These are phyloP conservation scores for Cercis canadensis DNA, from an alignment of 306 rosid genomes.

Conservation along the genomic window DNA sequence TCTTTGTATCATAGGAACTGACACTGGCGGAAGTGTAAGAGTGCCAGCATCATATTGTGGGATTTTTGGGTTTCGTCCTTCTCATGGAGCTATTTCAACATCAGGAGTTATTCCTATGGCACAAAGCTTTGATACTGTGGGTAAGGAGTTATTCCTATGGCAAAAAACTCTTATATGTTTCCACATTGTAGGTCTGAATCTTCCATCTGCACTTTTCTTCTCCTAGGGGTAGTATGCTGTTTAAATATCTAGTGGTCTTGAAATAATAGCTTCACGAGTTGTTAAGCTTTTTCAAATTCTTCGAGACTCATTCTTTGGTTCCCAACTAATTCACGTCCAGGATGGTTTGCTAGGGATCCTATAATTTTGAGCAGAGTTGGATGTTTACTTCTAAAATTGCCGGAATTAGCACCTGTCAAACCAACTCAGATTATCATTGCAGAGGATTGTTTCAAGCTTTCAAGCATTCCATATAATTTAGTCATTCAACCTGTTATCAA, in stretches of 20 bases:
- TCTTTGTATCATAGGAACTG: constrained; percentile 66
- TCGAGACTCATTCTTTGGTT: constrained; percentile 1
- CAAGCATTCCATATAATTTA: constrained; percentile 46
- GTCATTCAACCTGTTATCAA: constrained; percentile 34
- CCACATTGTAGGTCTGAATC: not conserved
- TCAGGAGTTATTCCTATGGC: constrained; percentile 85
- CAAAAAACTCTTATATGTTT: too few species aligned
- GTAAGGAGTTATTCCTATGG: constrained; percentile 47
- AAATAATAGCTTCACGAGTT: not conserved
- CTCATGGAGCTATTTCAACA: constrained; percentile 70
- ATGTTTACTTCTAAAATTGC: constrained; percentile 41
- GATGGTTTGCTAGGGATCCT: constrained; percentile 70
- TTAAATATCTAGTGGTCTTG: not conserved
- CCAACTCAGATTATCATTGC: constrained; percentile 57
- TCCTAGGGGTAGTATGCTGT: not conserved
- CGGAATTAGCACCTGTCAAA: constrained; percentile 30
- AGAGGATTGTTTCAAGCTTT: constrained; percentile 63
- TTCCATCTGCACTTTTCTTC: not conserved
- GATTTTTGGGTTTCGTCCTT: constrained; percentile 90
- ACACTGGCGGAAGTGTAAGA: constrained; percentile 95
- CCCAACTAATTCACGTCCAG: constrained; percentile 40
- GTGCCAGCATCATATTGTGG: constrained; percentile 93
- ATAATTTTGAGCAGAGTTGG: constrained; percentile 52
- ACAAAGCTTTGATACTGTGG: constrained; percentile 89
- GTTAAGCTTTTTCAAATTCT: constrained; percentile 3